Conservation (phyloP, 2,329 filamentous ascomycete species). For the Aaosphaeria arxii region DNA sequence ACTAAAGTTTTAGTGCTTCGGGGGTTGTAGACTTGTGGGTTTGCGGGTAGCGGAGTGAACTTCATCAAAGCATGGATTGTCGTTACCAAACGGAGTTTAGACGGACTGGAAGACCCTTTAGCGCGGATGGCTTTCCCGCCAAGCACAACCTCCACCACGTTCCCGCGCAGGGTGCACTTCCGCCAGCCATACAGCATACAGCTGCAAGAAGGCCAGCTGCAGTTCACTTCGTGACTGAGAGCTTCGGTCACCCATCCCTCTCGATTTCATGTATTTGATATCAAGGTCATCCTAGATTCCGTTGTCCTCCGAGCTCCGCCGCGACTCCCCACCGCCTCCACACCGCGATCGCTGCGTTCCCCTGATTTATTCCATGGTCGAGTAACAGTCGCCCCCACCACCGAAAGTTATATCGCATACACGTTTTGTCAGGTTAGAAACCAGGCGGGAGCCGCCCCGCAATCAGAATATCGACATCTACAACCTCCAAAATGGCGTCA, state of each 20-base stretch:
- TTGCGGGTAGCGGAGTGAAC: too few species aligned
- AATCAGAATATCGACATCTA: slow-evolving; percentile 20
- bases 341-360: slow-evolving; percentile 11
- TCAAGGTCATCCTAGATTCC: background rate
- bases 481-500: slow-evolving; percentile 35
- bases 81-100: too few species aligned
- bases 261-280: background rate
- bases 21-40: too few species aligned
- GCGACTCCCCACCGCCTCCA: slow-evolving; percentile 12
- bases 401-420: slow-evolving; percentile 5
- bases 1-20: too few species aligned
- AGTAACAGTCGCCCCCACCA: slow-evolving; percentile 3
- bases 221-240: slow-evolving; percentile 6
- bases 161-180: slow-evolving; percentile 4
- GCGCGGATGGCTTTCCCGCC: slow-evolving; percentile 13
- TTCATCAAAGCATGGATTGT: too few species aligned
- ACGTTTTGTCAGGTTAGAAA: slow-evolving; percentile 25
- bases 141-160: slow-evolving; percentile 19
- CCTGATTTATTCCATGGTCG: slow-evolving; percentile 1
- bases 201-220: slow-evolving; percentile 21
- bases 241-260: background rate
- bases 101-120: too few species aligned
- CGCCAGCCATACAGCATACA: slow-evolving; percentile 16
- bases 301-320: slow-evolving; percentile 17
- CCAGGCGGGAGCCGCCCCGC: slow-evolving; percentile 32